Evolutionary conservation across 2,329 filamentous ascomycete genomes (phyloP), one percentile per base, ranked within the genome.

Genomic region (Truncatella angustata): DNA sequence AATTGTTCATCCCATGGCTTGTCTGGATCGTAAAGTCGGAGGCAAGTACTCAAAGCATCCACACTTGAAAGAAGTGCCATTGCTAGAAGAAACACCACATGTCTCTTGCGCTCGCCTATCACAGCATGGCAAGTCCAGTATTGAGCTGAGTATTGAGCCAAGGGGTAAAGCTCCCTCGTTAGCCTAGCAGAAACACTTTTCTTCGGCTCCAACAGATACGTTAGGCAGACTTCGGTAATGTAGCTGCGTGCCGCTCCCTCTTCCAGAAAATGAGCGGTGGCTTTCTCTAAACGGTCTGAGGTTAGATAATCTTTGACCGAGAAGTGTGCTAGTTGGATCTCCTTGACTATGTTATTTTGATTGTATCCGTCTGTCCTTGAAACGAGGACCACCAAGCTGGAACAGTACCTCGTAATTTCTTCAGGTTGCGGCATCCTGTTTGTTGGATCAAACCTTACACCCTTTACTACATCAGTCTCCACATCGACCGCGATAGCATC

Each of bases 251-350:
- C 62, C 28, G 39, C 18, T 35, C 11, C 40, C 26, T 52, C 43
- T 24, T 40, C 42, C 50, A 62, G 46, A 16, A 35, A 16, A 3
- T 35, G 12, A 18, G 50, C 49, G 3, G 54, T 35, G 14, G 35
- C 36, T 10, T 49, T 26, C 5, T 55, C 39, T 16, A 63, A 21
- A 23, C 55, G 56, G 14, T 52, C 16, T 28, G 66, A 67, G 16
- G 43, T 50, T 5, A n/a, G n/a, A n/a, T n/a, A n/a, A n/a, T n/a
- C n/a, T n/a, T n/a, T n/a, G n/a, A n/a, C n/a, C n/a, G n/a, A 67
- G 54, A 62, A 64, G 58, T 70, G 65, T 6, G 64, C 62, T 5
- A 68, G 54, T 26, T 52, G 60, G 44, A 63, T 54, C 24, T 52
- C 50, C 2, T 10, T 44, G 4, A 35, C 12, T 11, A 9, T 52